Evolutionary conservation across 768 basidiomycete species (phyloP), one percentile per base, ranked within the genome.

Genomic region (Collybiopsis luxurians): DNA sequence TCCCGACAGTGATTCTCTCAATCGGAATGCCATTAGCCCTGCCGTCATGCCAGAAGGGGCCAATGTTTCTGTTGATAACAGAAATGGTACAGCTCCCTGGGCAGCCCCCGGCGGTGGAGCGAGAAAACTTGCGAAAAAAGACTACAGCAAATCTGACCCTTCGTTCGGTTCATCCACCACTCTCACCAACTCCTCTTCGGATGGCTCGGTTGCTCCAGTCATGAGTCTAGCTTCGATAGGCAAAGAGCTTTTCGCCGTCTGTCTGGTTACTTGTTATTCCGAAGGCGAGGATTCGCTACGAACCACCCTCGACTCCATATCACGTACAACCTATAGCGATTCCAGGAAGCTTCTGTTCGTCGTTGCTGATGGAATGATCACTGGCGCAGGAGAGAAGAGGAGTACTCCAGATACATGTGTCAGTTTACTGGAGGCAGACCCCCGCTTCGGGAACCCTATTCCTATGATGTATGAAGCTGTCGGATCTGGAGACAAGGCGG

Each of bases 331-430:
- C 3, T 99, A 98, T 70, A 92, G 93, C 4, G 97, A 98, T 72
- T 77, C 84, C 40, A 80, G 97, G 57, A 99, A 99, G 68, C 77
- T 99, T 21, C 71, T 99, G 47, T 95, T 98, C 69, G 78, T 99
- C 56, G 89, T 99, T 11, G 95, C 95, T 46, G 97, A 99, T 69
- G 97, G 97, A 1, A 97, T 99, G 93, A 95, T 99, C 61, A 98
- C 96, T 0, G 97, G 97, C 31, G 89, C 89, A 3, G 97, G 97
- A 34, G 97, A 98, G 78, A 96, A 95, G 74, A 79, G 77, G 64
- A 95, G 92, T 60, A 99, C 97, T 6, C 97, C 97, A 6, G 97
- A 99, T 69, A 95, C 94, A 45, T 98, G 96, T 66, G 95, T 98
- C 40, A 79, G 86, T 39, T 69, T 99, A 55, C 71, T 99, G 48